Evolutionary conservation across 495 filamentous ascomycete species (phyloP).

Genomic region (Chaetomium fimeti): DNA sequence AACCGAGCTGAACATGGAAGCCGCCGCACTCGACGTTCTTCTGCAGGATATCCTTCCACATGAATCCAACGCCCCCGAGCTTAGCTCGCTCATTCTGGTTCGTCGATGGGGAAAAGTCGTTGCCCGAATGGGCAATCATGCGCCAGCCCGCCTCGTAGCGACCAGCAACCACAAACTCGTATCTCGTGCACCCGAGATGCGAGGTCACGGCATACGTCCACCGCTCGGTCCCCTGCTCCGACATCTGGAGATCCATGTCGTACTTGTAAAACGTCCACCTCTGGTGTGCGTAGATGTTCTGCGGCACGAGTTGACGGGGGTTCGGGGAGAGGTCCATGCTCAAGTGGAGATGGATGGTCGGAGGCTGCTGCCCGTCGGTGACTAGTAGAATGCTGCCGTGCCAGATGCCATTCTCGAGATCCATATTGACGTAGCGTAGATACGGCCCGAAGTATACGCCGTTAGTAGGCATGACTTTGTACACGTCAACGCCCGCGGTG

Average conservation of each 20-base stretch:
- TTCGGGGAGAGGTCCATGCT: conserved; percentile 90
- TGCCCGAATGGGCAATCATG: conserved; percentile 93
- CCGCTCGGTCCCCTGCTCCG: conserved; percentile 72
- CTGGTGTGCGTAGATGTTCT: conserved; percentile 83
- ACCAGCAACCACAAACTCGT: conserved; percentile 96
- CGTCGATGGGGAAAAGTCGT: conserved; percentile 87
- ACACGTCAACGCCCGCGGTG: conserved; percentile 81
- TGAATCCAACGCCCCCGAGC: conserved; percentile 83
- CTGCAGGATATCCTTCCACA: conserved; percentile 99
- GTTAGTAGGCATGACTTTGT: conserved; percentile 89
- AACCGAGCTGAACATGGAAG: conserved; percentile 87
- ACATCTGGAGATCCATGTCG: conserved; percentile 89
- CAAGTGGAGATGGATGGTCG: conserved; percentile 94
- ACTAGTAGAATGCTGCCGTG: conserved; percentile 72
- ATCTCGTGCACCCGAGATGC: conserved; percentile 91
- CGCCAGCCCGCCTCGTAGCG: conserved; percentile 89
- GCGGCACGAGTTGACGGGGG: conserved; percentile 81
- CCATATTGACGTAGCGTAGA: conserved; percentile 94
- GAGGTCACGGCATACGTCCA: conserved; percentile 99
- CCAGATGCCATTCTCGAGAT: conserved; percentile 88
- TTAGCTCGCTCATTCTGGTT: conserved; percentile 78
- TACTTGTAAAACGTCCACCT: conserved; percentile 96
- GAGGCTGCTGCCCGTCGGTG: conserved; percentile 88
- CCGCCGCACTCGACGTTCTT: conserved; percentile 95
- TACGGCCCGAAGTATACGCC: conserved; percentile 99